Conservation (phyloP, 1,284 basidiomycete genomes). For the Ceratobasidium papillatum region DNA sequence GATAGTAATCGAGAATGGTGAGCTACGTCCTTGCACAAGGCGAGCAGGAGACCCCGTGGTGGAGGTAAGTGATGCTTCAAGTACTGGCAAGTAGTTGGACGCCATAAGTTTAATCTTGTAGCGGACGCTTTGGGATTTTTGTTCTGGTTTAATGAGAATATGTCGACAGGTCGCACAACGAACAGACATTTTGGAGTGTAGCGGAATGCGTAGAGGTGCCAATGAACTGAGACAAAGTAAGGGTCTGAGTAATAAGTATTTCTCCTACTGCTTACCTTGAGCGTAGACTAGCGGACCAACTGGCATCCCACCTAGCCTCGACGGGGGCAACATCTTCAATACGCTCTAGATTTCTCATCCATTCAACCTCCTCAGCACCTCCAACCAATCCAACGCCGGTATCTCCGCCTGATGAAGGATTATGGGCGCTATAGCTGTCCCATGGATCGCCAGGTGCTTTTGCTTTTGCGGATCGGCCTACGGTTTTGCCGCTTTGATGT, state of each 20-base stretch:
- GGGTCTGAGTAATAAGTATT: not conserved
- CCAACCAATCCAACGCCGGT: slow-evolving; percentile 7
- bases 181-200: slow-evolving; percentile 93
- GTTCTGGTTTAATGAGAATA: slow-evolving; percentile 97
- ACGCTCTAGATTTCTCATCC: slow-evolving; percentile 67
- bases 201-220: slow-evolving; percentile 85
- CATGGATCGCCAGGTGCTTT: slow-evolving; percentile 42
- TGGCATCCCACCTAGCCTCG: slow-evolving; percentile 65
- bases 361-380: slow-evolving; percentile 64
- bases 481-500: slow-evolving; percentile 6
- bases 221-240: slow-evolving; percentile 65
- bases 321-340: slow-evolving; percentile 72
- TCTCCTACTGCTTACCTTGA: not conserved
- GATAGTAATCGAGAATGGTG: slow-evolving; percentile 86
- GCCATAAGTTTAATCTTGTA: slow-evolving; percentile 99
- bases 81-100: slow-evolving; percentile 89
- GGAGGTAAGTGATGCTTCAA: slow-evolving; percentile 73
- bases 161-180: slow-evolving; percentile 94
- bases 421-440: slow-evolving; percentile 35
- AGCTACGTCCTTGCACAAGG: slow-evolving; percentile 78
- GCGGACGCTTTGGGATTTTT: slow-evolving; percentile 90
- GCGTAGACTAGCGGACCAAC: slow-evolving; percentile 25
- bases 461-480: slow-evolving; percentile 31
- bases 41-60: slow-evolving; percentile 43
- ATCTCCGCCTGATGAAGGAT: slow-evolving; percentile 16